These are phyloP conservation scores for Neurospora africana DNA, from an alignment of 495 filamentous ascomycete genomes.

Conservation along the genomic window DNA sequence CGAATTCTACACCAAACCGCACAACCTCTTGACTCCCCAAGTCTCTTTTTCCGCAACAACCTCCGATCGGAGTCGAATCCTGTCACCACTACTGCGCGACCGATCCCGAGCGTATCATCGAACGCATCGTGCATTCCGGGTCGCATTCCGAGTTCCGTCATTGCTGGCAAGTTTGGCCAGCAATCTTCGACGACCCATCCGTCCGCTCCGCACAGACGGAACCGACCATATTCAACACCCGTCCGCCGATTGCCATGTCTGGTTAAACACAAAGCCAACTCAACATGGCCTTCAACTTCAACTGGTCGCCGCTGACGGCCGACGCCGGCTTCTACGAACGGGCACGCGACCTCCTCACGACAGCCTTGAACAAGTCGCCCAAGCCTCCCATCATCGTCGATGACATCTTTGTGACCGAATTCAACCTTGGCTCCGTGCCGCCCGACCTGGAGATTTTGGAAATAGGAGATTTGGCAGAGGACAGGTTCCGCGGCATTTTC, in stretches of 20 bases:
- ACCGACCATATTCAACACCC: not conserved
- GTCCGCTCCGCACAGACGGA: not conserved
- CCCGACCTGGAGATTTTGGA: slow-evolving; percentile 93
- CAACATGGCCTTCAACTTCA: slow-evolving; percentile 99
- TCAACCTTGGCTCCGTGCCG: slow-evolving; percentile 87
- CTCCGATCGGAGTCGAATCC: not conserved
- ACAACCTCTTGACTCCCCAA: not conserved
- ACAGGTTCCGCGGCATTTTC: slow-evolving; percentile 95
- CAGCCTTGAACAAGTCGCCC: slow-evolving; percentile 92
- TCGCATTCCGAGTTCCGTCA: not conserved
- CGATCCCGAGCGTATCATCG: not conserved
- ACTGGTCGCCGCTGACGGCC: slow-evolving; percentile 98
- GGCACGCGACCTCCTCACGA: slow-evolving; percentile 87
- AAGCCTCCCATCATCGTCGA: slow-evolving; percentile 99
- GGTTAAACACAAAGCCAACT: slow-evolving; percentile 25
- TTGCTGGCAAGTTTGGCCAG: not conserved
- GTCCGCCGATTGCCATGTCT: slow-evolving; percentile 18
- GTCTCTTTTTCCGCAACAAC: not conserved
- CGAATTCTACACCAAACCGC: not conserved
- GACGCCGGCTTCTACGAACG: slow-evolving; percentile 83
- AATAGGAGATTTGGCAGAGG: slow-evolving; percentile 92
- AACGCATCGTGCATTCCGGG: not conserved
- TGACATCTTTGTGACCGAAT: slow-evolving; percentile 95
- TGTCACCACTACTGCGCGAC: not conserved
- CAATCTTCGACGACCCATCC: not conserved